phyloP scores from a whole-genome alignment of 192 early-diverging fungal species.

The Thamnidium elegans region DNA sequence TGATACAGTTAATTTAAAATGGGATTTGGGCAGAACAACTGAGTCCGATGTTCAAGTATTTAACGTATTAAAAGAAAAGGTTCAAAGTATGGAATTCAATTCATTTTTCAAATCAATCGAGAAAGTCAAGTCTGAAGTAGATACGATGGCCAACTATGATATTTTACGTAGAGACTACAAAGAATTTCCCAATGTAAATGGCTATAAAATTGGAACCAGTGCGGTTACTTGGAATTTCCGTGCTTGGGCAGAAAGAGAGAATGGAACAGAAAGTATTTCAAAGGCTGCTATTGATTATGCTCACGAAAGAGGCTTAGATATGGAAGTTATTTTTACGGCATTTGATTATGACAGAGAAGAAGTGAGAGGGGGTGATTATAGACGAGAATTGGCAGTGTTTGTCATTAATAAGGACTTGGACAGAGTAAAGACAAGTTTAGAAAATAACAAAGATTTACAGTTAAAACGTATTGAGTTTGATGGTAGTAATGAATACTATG shows the following conservation, averaged over 20 bases:
- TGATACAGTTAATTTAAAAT: slow-evolving; percentile 61
- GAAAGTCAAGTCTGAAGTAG: slow-evolving; percentile 49
- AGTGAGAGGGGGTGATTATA: slow-evolving; percentile 42
- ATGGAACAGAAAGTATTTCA: slow-evolving; percentile 25
- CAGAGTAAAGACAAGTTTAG: slow-evolving; percentile 31
- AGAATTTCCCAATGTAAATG: slow-evolving; percentile 48
- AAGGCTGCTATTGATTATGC: slow-evolving; percentile 35
- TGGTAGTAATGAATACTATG: slow-evolving; percentile 34
- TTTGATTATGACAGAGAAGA: slow-evolving; percentile 44
- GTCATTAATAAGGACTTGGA: slow-evolving; percentile 23
- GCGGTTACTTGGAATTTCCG: slow-evolving; percentile 51
- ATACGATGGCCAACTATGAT: slow-evolving; percentile 44
- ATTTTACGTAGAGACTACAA: slow-evolving; percentile 77
- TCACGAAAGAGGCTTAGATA: slow-evolving; percentile 43
- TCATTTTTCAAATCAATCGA: slow-evolving; percentile 47
- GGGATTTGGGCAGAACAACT: slow-evolving; percentile 48
- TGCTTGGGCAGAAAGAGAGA: slow-evolving; percentile 51
- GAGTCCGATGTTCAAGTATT: slow-evolving; percentile 41
- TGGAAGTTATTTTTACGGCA: slow-evolving; percentile 55
- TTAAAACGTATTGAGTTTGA: slow-evolving; percentile 12
- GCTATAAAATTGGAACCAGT: slow-evolving; percentile 57
- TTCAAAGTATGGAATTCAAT: slow-evolving; percentile 1
- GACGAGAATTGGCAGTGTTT: slow-evolving; percentile 57
- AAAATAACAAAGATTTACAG: slow-evolving; percentile 28
- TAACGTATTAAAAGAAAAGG: slow-evolving; percentile 29